Conservation (phyloP, 352 stramenopile species). For the Aphanomyces stellatus region DNA sequence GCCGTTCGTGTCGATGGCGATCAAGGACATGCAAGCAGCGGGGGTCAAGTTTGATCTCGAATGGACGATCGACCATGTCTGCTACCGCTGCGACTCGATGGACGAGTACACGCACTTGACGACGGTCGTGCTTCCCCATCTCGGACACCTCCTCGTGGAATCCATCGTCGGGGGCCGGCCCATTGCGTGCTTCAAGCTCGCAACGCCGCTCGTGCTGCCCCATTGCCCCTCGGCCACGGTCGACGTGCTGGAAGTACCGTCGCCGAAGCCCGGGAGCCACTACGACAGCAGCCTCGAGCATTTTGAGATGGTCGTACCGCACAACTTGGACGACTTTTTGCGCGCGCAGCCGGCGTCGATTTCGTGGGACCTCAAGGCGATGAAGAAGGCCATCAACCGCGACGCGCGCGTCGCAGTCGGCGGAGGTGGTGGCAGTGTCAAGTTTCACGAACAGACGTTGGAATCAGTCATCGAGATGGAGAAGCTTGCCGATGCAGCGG, state of each 20-base stretch:
- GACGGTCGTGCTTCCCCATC: background rate
- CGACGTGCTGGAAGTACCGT: slow-evolving; percentile 20
- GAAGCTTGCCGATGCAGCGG: too few relatives aligned
- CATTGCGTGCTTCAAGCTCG: slow-evolving; percentile 19
- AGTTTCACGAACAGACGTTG: slow-evolving; percentile 21
- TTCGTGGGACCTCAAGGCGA: slow-evolving; percentile 12
- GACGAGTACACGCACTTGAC: slow-evolving; percentile 17
- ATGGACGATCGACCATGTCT: slow-evolving; percentile 17
- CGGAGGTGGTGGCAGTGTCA: slow-evolving; percentile 7
- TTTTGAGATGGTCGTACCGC: slow-evolving; percentile 20
- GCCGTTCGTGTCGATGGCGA: background rate
- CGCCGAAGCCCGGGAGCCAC: slow-evolving; percentile 14
- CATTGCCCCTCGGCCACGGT: background rate
- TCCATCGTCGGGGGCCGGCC: slow-evolving; percentile 10
- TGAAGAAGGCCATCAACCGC: slow-evolving; percentile 16
- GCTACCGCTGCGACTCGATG: slow-evolving; percentile 14
- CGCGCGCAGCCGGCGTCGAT: background rate
- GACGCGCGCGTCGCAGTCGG: slow-evolving; percentile 14
- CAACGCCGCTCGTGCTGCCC: background rate
- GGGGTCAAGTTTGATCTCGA: background rate
- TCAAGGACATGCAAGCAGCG: slow-evolving; percentile 1
- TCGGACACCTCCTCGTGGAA: slow-evolving; percentile 19
- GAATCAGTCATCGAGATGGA: slow-evolving; percentile 5
- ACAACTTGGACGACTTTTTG: slow-evolving; percentile 14
- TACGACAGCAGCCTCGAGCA: slow-evolving; percentile 21